Evolutionary conservation across 75 land plant genomes (phyloP), one percentile per base, ranked within the genome.

Genomic region (Pinus albicaulis): DNA sequence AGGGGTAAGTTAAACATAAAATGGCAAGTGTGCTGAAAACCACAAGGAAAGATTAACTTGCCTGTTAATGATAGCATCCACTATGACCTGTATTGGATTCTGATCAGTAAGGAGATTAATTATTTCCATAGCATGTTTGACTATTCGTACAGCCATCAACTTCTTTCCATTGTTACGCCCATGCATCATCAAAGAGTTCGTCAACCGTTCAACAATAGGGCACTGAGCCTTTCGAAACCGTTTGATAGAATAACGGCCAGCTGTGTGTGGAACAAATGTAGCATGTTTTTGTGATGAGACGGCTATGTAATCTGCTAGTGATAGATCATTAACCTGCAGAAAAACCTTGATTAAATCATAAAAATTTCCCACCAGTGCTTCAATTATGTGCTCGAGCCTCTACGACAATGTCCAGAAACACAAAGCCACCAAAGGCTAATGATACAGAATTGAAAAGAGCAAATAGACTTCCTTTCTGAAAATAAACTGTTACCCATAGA

Each of bases 21-120:
- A 44, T 44, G 52, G 52, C 8, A 44, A 44, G 10, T 44, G 10
- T 7, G 52, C 7, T 7, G 52, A 44, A 7, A 44, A 44, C 8
- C 52, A 44, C 24, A 3, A 56, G 26, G 20, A 71, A 59, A 17
- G 4, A 48, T 38, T 55, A 41, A 31, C 36, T 22, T 81, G 86
- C 93, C 93, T 91, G 86, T 91, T 91, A 76, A 91, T 87, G 1
- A 91, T 81, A 73, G 93, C 93, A 81, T 91, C 93, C 57, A 91
- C 92, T 76, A 91, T 86, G n/a, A 91, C 84, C 77, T 91, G 92
- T 61, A 91, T 89, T 10, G 93, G 93, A 60, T 91, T 91, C 61
- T 56, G 79, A 55, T 91, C 93, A 38, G 92, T 91, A 73, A 91
- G 66, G 34, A 91, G 74, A 57, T 91, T 91, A 68, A 89, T 91